Percentiles rank a stretch among this genome's conserved stretches.
phyloP scores from a whole-genome alignment of 1,284 basidiomycete genomes.

The Termitomyces sp. region DNA sequence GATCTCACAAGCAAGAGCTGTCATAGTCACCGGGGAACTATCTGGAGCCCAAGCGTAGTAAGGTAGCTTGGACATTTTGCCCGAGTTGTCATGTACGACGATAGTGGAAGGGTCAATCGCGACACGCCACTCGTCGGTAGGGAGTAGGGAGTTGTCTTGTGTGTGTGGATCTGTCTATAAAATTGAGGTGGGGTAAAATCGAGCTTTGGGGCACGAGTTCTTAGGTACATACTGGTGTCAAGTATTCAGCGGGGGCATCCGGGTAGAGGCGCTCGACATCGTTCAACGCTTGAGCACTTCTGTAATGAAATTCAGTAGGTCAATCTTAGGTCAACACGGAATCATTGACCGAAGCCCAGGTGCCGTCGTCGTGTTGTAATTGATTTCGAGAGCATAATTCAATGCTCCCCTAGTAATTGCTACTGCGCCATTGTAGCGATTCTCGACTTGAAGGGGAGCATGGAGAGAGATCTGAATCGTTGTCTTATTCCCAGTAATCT shows the following conservation, averaged over 20 bases:
- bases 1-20: conserved; percentile 32
- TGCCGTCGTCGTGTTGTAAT: conserved; percentile 28
- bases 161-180: conserved; percentile 33
- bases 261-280: conserved; percentile 32
- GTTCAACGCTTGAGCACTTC: conserved; percentile 32
- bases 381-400: conserved; percentile 34
- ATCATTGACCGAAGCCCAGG: conserved; percentile 27
- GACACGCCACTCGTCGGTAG: conserved; percentile 32
- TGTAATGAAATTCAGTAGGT: conserved; percentile 6
- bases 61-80: conserved; percentile 23
- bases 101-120: conserved; percentile 35
- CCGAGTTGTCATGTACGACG: conserved; percentile 28
- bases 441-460: conserved; percentile 29
- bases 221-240: conserved; percentile 24
- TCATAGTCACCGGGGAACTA: conserved; percentile 34
- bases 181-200: neutral
- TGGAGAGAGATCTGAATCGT: conserved; percentile 27
- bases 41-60: conserved; percentile 35
- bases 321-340: neutral
- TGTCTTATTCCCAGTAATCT: conserved; percentile 29
- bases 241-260: conserved; percentile 28
- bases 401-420: conserved; percentile 33
- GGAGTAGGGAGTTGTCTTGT: conserved; percentile 32
- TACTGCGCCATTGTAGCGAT: conserved; percentile 30
- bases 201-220: neutral